These are phyloP conservation scores for Phytophthora capsici DNA, from an alignment of 352 stramenopile genomes.

Conservation along the genomic window DNA sequence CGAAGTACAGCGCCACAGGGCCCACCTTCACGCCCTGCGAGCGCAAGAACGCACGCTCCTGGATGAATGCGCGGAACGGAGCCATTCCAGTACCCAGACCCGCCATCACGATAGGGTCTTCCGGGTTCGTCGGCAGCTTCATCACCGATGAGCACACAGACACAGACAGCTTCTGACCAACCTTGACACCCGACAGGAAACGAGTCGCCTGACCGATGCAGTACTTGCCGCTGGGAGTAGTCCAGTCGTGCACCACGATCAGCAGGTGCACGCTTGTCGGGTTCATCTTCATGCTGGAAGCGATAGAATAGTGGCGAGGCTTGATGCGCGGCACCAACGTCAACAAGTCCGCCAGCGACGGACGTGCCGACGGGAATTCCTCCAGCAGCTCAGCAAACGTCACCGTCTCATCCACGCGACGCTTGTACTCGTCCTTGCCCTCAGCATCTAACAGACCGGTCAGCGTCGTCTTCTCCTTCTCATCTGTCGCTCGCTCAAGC, in stretches of 20 bases:
- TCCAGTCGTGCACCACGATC: conserved; percentile 90
- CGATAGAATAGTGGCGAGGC: conserved; percentile 91
- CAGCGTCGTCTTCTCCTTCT: conserved; percentile 73
- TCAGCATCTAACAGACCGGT: conserved; percentile 58
- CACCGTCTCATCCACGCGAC: conserved; percentile 75
- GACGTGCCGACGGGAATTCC: conserved; percentile 76
- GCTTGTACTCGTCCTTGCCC: conserved; percentile 87
- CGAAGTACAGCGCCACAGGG: conserved; percentile 94
- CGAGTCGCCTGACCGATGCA: conserved; percentile 66
- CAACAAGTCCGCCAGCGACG: conserved; percentile 68
- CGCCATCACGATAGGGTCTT: conserved; percentile 86
- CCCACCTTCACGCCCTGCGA: conserved; percentile 69
- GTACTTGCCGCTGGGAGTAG: conserved; percentile 74
- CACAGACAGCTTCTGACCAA: conserved; percentile 67
- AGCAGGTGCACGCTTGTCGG: conserved; percentile 84
- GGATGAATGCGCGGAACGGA: conserved; percentile 91
- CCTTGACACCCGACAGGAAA: conserved; percentile 57
- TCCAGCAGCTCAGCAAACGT: conserved; percentile 81
- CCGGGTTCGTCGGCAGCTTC: conserved; percentile 72
- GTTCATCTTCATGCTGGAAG: conserved; percentile 90
- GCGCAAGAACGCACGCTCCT: conserved; percentile 84
- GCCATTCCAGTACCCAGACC: conserved; percentile 90
- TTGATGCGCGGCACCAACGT: conserved; percentile 84
- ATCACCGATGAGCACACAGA: conserved; percentile 81
- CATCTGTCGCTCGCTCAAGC: conserved; percentile 64